A percentile compares a stretch with the other conserved stretches of the same genome.
phyloP scores from a whole-genome alignment of 2,329 filamentous ascomycete species.

The Diaporthe eres region DNA sequence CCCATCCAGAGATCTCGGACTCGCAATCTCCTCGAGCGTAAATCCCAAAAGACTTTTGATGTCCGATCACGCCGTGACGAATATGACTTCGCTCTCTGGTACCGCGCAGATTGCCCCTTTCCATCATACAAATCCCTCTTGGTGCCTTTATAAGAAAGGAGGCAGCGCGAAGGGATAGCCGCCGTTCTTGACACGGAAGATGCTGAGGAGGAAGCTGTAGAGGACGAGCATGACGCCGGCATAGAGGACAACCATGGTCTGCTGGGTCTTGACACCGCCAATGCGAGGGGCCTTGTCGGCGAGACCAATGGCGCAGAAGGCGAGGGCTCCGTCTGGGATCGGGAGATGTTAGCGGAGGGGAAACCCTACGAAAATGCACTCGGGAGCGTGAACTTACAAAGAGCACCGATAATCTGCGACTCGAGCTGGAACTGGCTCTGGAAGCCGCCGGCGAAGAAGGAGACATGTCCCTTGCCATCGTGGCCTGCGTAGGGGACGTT shows the following conservation, averaged over 20 bases:
- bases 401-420: conserved; percentile 92
- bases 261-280: conserved; percentile 80
- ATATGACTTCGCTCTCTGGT: background rate
- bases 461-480: conserved; percentile 87
- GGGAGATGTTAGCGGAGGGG: conserved; percentile 44
- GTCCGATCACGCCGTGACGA: background rate
- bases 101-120: background rate
- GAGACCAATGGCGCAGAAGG: conserved; percentile 92
- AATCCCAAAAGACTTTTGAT: background rate
- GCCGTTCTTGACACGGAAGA: conserved; percentile 95
- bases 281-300: conserved; percentile 95
- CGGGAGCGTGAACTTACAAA: conserved; percentile 73
- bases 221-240: conserved; percentile 81
- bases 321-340: conserved; percentile 74
- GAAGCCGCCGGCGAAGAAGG: conserved; percentile 92
- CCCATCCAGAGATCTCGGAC: background rate
- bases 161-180: conserved; percentile 96
- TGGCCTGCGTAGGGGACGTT: conserved; percentile 93
- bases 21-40: background rate
- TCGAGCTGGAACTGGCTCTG: conserved; percentile 95
- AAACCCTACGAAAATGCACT: background rate
- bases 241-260: conserved; percentile 86
- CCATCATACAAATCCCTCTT: background rate
- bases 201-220: conserved; percentile 94
- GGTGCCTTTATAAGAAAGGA: conserved; percentile 75